These are phyloP conservation scores for Bipolaris bicolor DNA, from an alignment of 2,329 filamentous ascomycete genomes.

Conservation along the genomic window DNA sequence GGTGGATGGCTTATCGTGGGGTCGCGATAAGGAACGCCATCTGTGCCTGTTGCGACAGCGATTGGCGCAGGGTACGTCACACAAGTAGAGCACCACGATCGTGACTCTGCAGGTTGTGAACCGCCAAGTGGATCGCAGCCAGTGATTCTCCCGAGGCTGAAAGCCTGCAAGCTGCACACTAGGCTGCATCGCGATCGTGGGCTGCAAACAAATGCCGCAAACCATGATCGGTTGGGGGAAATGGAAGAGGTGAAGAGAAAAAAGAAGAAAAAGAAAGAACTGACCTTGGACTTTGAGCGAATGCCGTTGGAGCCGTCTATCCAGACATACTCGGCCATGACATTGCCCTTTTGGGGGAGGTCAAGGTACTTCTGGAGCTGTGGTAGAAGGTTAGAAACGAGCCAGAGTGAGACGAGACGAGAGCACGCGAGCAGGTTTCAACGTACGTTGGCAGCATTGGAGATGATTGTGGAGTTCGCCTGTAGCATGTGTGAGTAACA, in stretches of 20 bases:
- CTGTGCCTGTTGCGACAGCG: slow-evolving; percentile 19
- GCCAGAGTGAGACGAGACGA: slow-evolving; percentile 24
- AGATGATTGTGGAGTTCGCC: slow-evolving; percentile 52
- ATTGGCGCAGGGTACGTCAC: slow-evolving; percentile 33
- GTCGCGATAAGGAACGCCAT: slow-evolving; percentile 36
- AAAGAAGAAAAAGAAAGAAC: slow-evolving; percentile 42
- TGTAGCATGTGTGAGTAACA: slow-evolving; percentile 22
- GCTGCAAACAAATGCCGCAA: slow-evolving; percentile 18
- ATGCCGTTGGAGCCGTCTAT: slow-evolving; percentile 82
- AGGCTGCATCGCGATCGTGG: slow-evolving; percentile 7
- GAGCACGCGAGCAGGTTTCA: slow-evolving; percentile 24
- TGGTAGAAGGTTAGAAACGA: slow-evolving; percentile 33
- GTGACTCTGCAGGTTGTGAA: slow-evolving; percentile 17
- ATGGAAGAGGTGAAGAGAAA: not conserved
- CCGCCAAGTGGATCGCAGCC: slow-evolving; percentile 4
- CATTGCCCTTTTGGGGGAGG: slow-evolving; percentile 84
- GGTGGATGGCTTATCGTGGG: slow-evolving; percentile 39
- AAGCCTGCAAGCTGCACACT: slow-evolving; percentile 7
- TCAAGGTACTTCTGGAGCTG: slow-evolving; percentile 91
- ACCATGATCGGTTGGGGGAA: not conserved
- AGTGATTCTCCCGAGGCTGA: slow-evolving; percentile 8
- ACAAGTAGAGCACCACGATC: slow-evolving; percentile 19
- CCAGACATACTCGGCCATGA: slow-evolving; percentile 98
- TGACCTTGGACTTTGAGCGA: slow-evolving; percentile 95
- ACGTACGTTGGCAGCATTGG: slow-evolving; percentile 58